Conservation (phyloP, 352 stramenopile species). For the Phytophthora ohioensis region DNA sequence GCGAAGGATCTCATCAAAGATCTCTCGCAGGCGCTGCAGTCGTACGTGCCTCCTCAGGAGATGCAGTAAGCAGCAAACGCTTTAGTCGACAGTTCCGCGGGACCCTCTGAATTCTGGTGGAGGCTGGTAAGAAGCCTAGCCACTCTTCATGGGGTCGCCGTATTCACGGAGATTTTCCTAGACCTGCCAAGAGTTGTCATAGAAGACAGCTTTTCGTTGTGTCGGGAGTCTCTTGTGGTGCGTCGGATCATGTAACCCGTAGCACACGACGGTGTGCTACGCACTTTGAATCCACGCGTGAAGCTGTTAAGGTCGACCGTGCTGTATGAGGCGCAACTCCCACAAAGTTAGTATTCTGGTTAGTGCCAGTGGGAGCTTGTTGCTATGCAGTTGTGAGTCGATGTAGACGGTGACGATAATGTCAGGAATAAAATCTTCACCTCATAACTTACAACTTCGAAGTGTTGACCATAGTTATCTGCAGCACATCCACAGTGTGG, state of each 20-base stretch:
- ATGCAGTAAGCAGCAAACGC: conserved; percentile 18
- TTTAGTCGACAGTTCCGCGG: conserved; percentile 20
- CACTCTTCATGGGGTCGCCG: conserved; percentile 45
- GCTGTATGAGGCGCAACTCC: not conserved
- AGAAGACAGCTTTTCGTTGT: conserved; percentile 33
- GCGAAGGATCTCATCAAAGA: conserved; percentile 95
- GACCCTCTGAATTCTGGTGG: conserved; percentile 46
- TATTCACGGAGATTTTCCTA: conserved; percentile 9
- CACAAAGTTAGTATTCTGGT: conserved; percentile 29
- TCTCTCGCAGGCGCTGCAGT: conserved; percentile 91
- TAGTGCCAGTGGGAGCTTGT: conserved; percentile 17
- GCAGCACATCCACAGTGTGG: no score
- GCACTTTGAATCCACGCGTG: conserved; percentile 45
- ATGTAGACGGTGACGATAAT: conserved; percentile 15
- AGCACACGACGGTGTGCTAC: conserved; percentile 41
- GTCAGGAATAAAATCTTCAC: conserved; percentile 26
- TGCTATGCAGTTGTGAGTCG: conserved; percentile 8
- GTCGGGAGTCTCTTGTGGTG: conserved; percentile 24
- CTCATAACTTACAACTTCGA: not conserved
- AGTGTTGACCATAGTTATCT: no score
- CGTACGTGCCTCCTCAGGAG: conserved; percentile 57
- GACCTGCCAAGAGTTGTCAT: conserved; percentile 26
- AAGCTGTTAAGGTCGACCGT: conserved; percentile 24
- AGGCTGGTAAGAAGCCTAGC: conserved; percentile 37
- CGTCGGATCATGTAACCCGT: conserved; percentile 41